Evolutionary conservation across 495 filamentous ascomycete genomes (phyloP), one percentile per base, ranked within the genome.

Genomic region (Neurospora sp.): DNA sequence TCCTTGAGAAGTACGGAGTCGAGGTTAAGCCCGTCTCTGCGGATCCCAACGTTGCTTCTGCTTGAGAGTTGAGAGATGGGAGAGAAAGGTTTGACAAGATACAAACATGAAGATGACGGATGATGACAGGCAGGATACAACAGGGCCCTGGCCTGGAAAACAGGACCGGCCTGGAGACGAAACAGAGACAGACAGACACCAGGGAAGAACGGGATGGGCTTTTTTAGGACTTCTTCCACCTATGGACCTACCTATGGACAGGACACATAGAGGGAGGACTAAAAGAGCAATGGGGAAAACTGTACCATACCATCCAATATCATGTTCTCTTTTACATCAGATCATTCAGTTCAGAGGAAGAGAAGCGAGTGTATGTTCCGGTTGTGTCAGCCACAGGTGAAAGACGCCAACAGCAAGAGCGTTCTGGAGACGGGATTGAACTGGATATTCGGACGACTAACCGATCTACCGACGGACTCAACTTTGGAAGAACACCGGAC

Each of bases 1-100:
- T 99, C 79, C 92, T 95, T 86, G 89, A 95, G 84, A 92, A 90
- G 75, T 98, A 97, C 78, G 94, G 95, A 72, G 88, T 97, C 74
- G 94, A 97, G 71, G 89, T 98, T 75, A 83, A 85, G 44, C 82
- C 86, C n/a, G 85, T 86, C 66, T 83, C 78, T 23, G 82, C 84
- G 27, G 79, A 82, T 48, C 77, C 81, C 69, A 75, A 79, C 42
- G 75, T 72, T 71, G 77, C 75, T 48, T 77, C 54, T 35, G 12
- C 54, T 66, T 66, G 27, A 66, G 27, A 35, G 20, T 41, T 18
- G 46, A 54, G 20, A 27, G 48, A 59, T 39, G 48, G 20, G 54
- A 35, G 14, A 35, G 54, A 18, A 66, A 66, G 27, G 54, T 18
- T 66, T 37, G 54, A 35, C 31, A 27, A 66, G 27, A 18, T 66